phyloP scores from a whole-genome alignment of 202 grass and related monocot genomes.

The Thinopyrum obtusiflorum region DNA sequence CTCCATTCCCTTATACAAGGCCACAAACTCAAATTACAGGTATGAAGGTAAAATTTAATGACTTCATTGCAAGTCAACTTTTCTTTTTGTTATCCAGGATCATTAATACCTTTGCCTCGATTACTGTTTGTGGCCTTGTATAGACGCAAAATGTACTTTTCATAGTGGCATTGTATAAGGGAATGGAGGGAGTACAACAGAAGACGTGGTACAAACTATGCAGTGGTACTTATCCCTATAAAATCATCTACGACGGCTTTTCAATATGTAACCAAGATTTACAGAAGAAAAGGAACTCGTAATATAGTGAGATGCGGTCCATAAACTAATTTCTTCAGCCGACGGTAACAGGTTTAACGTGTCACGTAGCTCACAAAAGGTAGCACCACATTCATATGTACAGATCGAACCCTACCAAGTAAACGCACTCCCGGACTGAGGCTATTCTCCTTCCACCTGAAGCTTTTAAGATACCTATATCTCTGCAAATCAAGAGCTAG shows the following conservation, averaged over 20 bases:
- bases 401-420: conserved; percentile 21
- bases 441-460: conserved; percentile 1
- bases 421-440: background rate
- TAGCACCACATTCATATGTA: conserved; percentile 41
- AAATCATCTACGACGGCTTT: no score
- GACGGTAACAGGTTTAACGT: background rate
- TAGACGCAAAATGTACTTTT: no score
- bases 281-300: background rate
- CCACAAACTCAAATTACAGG: no score
- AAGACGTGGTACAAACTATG: no score
- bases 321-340: background rate
- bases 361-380: background rate
- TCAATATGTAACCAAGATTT: background rate
- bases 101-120: no score
- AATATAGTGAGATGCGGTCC: background rate
- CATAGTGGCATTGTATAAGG: no score
- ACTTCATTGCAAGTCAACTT: no score
- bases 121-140: no score
- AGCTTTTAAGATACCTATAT: conserved; percentile 8
- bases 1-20: no score
- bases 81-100: no score
- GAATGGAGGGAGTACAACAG: no score
- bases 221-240: background rate
- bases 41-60: no score
- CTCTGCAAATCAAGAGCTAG: conserved; percentile 25